Conservation (phyloP, 2,329 filamentous ascomycete species). For the Beauveria sp. region DNA sequence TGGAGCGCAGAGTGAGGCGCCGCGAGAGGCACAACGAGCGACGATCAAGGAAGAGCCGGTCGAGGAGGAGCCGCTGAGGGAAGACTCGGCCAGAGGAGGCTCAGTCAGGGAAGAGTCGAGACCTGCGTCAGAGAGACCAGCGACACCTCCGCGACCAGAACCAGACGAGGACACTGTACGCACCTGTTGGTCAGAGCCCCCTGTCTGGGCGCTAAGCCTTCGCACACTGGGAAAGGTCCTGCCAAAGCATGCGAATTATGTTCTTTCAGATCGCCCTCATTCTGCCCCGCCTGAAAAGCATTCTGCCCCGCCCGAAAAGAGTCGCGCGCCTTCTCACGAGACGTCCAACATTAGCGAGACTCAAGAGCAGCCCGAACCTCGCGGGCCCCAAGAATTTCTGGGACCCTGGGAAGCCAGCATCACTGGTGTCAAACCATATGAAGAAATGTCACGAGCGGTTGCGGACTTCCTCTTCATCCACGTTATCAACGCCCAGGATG, state of each 20-base stretch:
- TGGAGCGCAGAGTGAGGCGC: slow-evolving; percentile 22
- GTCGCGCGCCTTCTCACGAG: not conserved
- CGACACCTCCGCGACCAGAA: not conserved
- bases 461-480: slow-evolving; percentile 73
- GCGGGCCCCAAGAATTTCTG: slow-evolving; percentile 29
- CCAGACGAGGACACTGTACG: slow-evolving; percentile 22
- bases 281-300: slow-evolving; percentile 27
- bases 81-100: not conserved
- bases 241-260: slow-evolving; percentile 37
- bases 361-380: slow-evolving; percentile 16
- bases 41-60: not conserved
- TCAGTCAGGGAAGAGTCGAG: slow-evolving; percentile 2
- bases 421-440: slow-evolving; percentile 60
- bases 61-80: not conserved
- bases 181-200: slow-evolving; percentile 29
- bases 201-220: slow-evolving; percentile 42
- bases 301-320: slow-evolving; percentile 27
- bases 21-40: not conserved
- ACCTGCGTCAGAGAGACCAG: slow-evolving; percentile 20
- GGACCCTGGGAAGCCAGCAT: slow-evolving; percentile 61
- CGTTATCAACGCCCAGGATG: slow-evolving; percentile 60
- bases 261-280: slow-evolving; percentile 33
- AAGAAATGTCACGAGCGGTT: slow-evolving; percentile 67
- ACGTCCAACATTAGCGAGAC: too few relatives aligned
- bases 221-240: slow-evolving; percentile 27